Evolutionary conservation across 176 grass and related monocot species (phyloP), one percentile per base, ranked within the genome.

Genomic region (Rhynchospora tenuis): DNA sequence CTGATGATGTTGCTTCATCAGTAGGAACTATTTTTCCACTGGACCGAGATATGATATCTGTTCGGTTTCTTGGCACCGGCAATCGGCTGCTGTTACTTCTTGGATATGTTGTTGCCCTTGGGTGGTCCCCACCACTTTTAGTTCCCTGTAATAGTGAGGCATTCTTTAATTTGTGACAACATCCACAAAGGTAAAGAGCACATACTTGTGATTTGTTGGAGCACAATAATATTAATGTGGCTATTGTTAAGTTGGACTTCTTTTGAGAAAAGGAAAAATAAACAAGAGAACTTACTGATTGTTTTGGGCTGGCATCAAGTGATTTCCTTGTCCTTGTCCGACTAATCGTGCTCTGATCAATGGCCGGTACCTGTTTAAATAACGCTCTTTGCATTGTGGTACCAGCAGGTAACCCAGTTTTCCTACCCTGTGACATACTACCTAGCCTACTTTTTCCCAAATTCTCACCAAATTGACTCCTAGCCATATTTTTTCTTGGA

Each of bases 21-120:
- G 80, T 82, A 23, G 80, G 80, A 15, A 82, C 61, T 82, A 82
- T 68, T 68, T 82, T 82, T 26, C 24, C 80, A 14, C 43, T 51
- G 0, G 61, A 67, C 24, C 61, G 44, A 67, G 60, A 27, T 29
- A 22, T 9, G 13, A 10, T 7, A 19, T 82, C 61, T 9, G 60
- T 29, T 67, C 4, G 59, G 22, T 51, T 67, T n/a, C 47, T 52
- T 46, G 31, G n/a, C 22, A 19, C 33, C 33, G 80, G 33, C 47
- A 65, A 52, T 1, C 61, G 59, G 43, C 46, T 82, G 43, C 61
- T 82, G 47, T 68, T 82, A 28, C 80, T 82, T 23, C 80, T 22
- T 11, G 80, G 80, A 65, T 82, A 82, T 10, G 67, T 50, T 54
- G 61, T 11, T 46, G 61, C 3, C 13, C 26, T 82, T 82, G 22